Evolutionary conservation across 169 alveolate genomes (phyloP).

Genomic region (Cryptosporidium canis): DNA sequence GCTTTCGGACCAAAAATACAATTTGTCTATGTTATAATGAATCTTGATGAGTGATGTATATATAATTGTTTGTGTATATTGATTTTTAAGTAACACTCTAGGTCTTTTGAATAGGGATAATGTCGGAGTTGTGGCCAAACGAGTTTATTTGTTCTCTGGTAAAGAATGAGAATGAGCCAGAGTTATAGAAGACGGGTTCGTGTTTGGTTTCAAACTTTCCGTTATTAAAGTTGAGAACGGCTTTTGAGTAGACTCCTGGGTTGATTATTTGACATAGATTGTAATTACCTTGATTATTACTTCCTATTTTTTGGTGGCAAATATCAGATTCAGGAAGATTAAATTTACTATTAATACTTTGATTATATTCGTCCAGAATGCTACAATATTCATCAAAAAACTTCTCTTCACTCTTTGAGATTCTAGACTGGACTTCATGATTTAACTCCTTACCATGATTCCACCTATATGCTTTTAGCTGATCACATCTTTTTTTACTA

Average conservation of each 20-base stretch:
- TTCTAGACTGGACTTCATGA: constrained; percentile 17
- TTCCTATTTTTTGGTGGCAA: constrained; percentile 15
- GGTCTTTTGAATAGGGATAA: constrained; percentile 5
- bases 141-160: constrained; percentile 3
- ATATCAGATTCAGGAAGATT: constrained; percentile 54
- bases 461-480: constrained; percentile 58
- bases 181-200: constrained; percentile 19
- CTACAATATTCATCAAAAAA: constrained; percentile 22
- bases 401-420: constrained; percentile 1
- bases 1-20: not conserved
- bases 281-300: not conserved
- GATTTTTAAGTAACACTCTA: not conserved
- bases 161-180: constrained; percentile 61
- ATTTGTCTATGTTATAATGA: not conserved
- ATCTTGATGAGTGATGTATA: no score
- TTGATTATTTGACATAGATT: constrained; percentile 20
- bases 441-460: constrained; percentile 19
- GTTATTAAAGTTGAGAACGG: not conserved
- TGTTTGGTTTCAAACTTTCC: constrained; percentile 13
- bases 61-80: not conserved
- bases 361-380: constrained; percentile 51
- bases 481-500: constrained; percentile 66
- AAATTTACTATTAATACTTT: not conserved
- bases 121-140: not conserved
- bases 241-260: not conserved